Evolutionary conservation across 306 rosid genomes (phyloP), one percentile per base, ranked within the genome.

Genomic region (Spatholobus suberectus): DNA sequence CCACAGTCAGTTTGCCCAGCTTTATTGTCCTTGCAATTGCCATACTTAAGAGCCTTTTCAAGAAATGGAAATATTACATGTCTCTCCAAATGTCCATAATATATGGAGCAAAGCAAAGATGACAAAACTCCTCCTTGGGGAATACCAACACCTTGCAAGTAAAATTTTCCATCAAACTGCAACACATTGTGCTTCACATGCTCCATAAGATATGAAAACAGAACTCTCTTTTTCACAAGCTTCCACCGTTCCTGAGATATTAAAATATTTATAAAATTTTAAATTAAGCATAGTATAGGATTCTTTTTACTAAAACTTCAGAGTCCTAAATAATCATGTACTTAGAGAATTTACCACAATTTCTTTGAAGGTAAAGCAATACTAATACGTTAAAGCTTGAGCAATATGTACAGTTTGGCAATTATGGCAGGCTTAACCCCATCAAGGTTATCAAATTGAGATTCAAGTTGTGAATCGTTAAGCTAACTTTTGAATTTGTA

Each of bases 111-210:
- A 75, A 95, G 99, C 85, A 95, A 82, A 73, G 98, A 65, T 3
- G 99, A 95, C 72, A 91, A 78, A 87, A 96, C 68, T 62, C 99
- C 96, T 90, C 99, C 98, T 86, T 93, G 99, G 73, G 97, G 87
- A 89, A 96, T 93, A 61, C 99, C 97, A 41, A 91, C 87, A 68
- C 83, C 85, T 92, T 90, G 98, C 89, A 92, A 66, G 88, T 87
- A 95, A 76, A 93, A 90, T 54, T 85, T 93, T 61, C 90, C 89
- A 84, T 90, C 89, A 35, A 95, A 90, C 66, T 63, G 92, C 85
- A 95, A 70, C 40, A 95, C 92, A 89, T 95, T 95, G 82, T 43
- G 83, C 90, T 93, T 92, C 81, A 95, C 88, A 38, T 93, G 97
- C 87, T 93, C 90, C 40, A 58, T 75, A 29, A 95, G 77, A 78